A percentile compares a stretch with the other conserved stretches of the same genome.
phyloP scores from a whole-genome alignment of 2,329 filamentous ascomycete species.

The Grosmannia penicillata region DNA sequence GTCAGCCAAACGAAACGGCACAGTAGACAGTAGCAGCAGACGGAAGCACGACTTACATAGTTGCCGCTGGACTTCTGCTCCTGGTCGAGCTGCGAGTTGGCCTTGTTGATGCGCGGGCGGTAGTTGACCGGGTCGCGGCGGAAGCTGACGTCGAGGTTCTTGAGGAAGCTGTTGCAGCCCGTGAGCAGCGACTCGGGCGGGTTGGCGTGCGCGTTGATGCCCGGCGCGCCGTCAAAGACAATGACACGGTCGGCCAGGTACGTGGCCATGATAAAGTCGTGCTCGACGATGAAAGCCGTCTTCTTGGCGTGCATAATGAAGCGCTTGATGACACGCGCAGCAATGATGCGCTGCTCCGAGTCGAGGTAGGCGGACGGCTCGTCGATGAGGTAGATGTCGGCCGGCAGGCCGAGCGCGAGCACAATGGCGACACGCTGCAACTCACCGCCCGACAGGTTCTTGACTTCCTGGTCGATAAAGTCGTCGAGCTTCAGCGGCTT shows the following conservation, averaged over 20 bases:
- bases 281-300: slow-evolving; percentile 97
- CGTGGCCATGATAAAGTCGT: slow-evolving; percentile 86
- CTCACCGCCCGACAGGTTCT: slow-evolving; percentile 98
- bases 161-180: slow-evolving; percentile 91
- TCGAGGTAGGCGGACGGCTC: slow-evolving; percentile 96
- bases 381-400: slow-evolving; percentile 97
- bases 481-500: slow-evolving; percentile 98
- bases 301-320: slow-evolving; percentile 99
- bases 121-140: slow-evolving; percentile 92
- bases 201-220: slow-evolving; percentile 77
- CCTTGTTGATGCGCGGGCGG: slow-evolving; percentile 97
- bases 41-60: slow-evolving; percentile 47
- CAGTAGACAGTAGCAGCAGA: neutral
- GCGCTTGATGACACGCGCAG: slow-evolving; percentile 93
- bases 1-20: neutral
- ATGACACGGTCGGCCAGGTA: slow-evolving; percentile 81
- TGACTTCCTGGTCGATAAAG: slow-evolving; percentile 98
- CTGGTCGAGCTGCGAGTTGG: slow-evolving; percentile 87
- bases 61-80: slow-evolving; percentile 92
- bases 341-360: slow-evolving; percentile 97
- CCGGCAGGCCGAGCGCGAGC: slow-evolving; percentile 84
- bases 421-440: slow-evolving; percentile 98
- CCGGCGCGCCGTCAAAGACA: slow-evolving; percentile 91
- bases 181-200: slow-evolving; percentile 81
- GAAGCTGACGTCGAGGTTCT: slow-evolving; percentile 97